Evolutionary conservation across 2,329 filamentous ascomycete genomes (phyloP), one percentile per base, ranked within the genome.

Genomic region (Phaeosphaeriaceae sp.): DNA sequence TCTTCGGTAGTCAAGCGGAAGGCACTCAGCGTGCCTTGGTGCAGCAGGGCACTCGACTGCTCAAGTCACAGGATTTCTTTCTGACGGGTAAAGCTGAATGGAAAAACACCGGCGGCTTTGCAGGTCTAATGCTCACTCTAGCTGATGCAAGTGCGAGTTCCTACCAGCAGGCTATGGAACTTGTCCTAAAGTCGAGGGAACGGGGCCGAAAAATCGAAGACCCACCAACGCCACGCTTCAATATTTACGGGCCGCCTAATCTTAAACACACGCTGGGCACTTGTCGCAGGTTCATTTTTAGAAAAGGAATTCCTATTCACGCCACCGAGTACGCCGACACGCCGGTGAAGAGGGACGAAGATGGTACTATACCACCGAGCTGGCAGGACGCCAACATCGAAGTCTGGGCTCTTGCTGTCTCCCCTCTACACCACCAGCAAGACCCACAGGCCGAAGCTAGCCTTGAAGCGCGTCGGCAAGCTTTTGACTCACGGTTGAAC

Each of bases 71-170:
- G 38, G 86, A 96, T 63, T 78, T 96, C 49, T 97, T 99, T 71
- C 71, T 99, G 50, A 89, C 90, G 0, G 94, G 94, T 2, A 81
- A 80, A 33, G 83, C 89, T 33, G 81, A 85, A 68, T 97, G 92
- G 91, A 76, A 78, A 23, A 89, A 84, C 63, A 83, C 84, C 28
- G 94, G 94, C 48, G 94, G 94, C 3, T 75, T 97, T 55, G 77
- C 96, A 54, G 94, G 94, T 43, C 83, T 92, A 78, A 82, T 97
- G 48, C 80, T 99, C 58, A 95, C 90, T 4, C 72, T 96, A 50
- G 91, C 92, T 21, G 91, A 94, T 71, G 75, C 81, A 5, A 73
- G 83, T 17, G 77, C 81, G 5, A 71, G 76, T 13, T 70, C 79
- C 1, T 78, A 76, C 35, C 67, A 71, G 45, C 79, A 79, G 29